phyloP scores from a whole-genome alignment of 1,284 basidiomycete genomes.

The Clitocybe nebularis region DNA sequence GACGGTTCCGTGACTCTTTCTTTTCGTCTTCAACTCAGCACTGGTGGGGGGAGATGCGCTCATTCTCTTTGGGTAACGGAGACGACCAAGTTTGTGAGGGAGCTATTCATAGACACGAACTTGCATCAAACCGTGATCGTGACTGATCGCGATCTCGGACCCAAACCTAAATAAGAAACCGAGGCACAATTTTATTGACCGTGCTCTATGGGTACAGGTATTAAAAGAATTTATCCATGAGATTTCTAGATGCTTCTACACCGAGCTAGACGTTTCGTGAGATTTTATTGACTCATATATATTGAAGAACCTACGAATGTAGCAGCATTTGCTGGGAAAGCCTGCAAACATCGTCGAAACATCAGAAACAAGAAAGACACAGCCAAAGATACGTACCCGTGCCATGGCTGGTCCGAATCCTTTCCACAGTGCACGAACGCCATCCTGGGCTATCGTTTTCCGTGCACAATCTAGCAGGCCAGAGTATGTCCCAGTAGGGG shows the following conservation, averaged over 20 bases:
- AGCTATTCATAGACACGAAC: too few species aligned
- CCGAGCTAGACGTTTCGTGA: slow-evolving; percentile 52
- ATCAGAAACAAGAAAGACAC: slow-evolving; percentile 8
- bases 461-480: slow-evolving; percentile 91
- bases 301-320: slow-evolving; percentile 71
- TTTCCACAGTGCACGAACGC: slow-evolving; percentile 89
- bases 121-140: too few species aligned
- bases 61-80: too few species aligned
- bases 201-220: neutral
- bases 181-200: too few species aligned
- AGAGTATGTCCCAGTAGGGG: slow-evolving; percentile 92
- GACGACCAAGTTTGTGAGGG: too few species aligned
- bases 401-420: slow-evolving; percentile 98
- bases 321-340: slow-evolving; percentile 94
- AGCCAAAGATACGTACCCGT: slow-evolving; percentile 48
- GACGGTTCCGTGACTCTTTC: slow-evolving; percentile 6
- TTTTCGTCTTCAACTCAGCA: slow-evolving; percentile 4
- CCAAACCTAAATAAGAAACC: too few species aligned
- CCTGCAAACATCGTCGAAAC: slow-evolving; percentile 36
- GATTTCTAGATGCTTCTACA: slow-evolving; percentile 74
- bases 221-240: slow-evolving; percentile 65
- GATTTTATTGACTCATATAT: slow-evolving; percentile 6
- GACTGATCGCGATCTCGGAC: too few species aligned
- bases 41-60: slow-evolving; percentile 8
- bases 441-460: slow-evolving; percentile 92